phyloP scores from a whole-genome alignment of 306 rosid genomes.

The Trifolium fragiferum region DNA sequence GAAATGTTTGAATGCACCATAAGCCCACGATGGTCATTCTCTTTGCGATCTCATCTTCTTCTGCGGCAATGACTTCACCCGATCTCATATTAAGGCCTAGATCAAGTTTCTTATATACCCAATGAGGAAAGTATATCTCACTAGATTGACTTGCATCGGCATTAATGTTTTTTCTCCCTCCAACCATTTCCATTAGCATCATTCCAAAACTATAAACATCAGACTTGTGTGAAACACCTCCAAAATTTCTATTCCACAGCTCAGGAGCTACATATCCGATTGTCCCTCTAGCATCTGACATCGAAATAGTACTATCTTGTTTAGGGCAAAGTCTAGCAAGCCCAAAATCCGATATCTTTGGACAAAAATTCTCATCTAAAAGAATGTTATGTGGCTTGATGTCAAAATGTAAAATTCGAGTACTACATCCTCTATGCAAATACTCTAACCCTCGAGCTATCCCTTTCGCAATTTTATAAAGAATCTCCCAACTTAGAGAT shows the following conservation, averaged over 20 bases:
- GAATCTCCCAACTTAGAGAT: slow-evolving; percentile 12
- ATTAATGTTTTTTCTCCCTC: neutral
- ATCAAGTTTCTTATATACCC: neutral
- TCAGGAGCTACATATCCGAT: slow-evolving; percentile 40
- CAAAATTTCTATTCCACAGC: slow-evolving; percentile 37
- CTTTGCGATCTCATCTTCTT: neutral
- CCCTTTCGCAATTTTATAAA: slow-evolving; percentile 30
- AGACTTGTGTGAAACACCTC: neutral
- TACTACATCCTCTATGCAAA: slow-evolving; percentile 44
- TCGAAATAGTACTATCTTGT: slow-evolving; percentile 46
- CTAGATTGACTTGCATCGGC: neutral
- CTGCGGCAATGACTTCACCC: neutral
- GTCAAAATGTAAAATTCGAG: slow-evolving; percentile 45
- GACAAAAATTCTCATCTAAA: slow-evolving; percentile 35
- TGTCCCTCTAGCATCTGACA: slow-evolving; percentile 48
- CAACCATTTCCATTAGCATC: slow-evolving; percentile 1
- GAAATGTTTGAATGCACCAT: neutral
- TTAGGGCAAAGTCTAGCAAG: slow-evolving; percentile 38
- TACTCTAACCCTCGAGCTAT: slow-evolving; percentile 45
- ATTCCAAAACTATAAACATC: slow-evolving; percentile 15
- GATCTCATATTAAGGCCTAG: neutral
- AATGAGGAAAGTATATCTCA: slow-evolving; percentile 42
- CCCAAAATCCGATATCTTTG: slow-evolving; percentile 45
- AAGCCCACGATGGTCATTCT: neutral
- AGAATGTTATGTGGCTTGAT: slow-evolving; percentile 49